Percentiles rank a stretch among this genome's conserved stretches.
Conservation (phyloP, 140 eudicot genomes). For the Ambrosia hybrid region DNA sequence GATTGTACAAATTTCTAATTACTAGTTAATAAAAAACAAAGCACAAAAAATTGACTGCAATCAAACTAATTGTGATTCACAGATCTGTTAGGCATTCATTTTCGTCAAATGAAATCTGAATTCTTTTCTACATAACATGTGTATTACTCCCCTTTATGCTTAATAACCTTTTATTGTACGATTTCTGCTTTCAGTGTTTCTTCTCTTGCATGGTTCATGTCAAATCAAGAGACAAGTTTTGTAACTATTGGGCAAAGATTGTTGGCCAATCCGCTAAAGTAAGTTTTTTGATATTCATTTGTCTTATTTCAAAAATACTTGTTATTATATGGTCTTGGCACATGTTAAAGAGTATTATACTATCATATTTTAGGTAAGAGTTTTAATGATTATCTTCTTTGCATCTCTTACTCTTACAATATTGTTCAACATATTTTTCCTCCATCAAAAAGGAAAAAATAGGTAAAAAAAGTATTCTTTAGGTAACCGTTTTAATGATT, state of each 20-base stretch:
- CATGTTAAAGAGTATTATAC: background rate
- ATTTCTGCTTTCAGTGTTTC: slow-evolving; percentile 63
- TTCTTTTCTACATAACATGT: too few species aligned
- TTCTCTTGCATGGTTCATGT: slow-evolving; percentile 98
- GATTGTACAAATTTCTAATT: background rate
- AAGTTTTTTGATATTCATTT: slow-evolving; percentile 35
- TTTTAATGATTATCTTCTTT: background rate
- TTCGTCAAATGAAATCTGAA: too few species aligned
- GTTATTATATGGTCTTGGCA: slow-evolving; percentile 8
- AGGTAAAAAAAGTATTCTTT: background rate
- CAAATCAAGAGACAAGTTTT: slow-evolving; percentile 90
- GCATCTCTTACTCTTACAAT: background rate
- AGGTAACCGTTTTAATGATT: background rate
- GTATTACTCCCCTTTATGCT: too few species aligned
- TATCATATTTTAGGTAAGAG: too few species aligned
- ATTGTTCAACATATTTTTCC: background rate
- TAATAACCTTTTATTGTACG: too few species aligned
- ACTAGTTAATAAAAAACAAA: background rate
- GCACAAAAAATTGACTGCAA: background rate
- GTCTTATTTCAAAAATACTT: slow-evolving; percentile 2
- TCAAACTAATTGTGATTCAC: background rate
- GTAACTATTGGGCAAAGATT: slow-evolving; percentile 96
- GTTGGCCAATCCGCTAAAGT: slow-evolving; percentile 95
- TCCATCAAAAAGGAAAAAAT: background rate
- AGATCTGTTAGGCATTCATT: too few species aligned